A percentile compares a stretch with the other conserved stretches of the same genome.
phyloP scores from a whole-genome alignment of 2,329 filamentous ascomycete species.

The Aspergillus sp. region DNA sequence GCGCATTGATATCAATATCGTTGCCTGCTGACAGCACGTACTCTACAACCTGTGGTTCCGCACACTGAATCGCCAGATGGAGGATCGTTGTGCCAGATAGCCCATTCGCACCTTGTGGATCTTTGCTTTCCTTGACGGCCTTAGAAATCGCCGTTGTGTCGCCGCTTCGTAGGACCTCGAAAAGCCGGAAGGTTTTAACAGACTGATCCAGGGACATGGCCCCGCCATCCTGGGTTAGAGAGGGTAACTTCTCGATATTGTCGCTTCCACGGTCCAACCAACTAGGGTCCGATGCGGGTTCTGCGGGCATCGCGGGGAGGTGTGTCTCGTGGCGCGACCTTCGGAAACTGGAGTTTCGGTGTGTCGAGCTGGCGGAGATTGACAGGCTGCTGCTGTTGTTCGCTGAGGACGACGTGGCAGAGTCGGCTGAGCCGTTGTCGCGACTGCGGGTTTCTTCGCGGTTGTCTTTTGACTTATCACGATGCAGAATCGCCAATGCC shows the following conservation, averaged over 20 bases:
- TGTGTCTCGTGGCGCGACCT: conserved; percentile 27
- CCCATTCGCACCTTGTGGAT: conserved; percentile 48
- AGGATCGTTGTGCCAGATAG: conserved; percentile 77
- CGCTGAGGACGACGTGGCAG: conserved; percentile 24
- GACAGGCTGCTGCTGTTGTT: conserved; percentile 27
- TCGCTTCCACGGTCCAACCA: conserved; percentile 26
- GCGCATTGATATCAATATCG: conserved; percentile 78
- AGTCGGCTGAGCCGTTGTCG: conserved; percentile 28
- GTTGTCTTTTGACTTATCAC: conserved; percentile 50
- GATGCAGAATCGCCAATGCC: conserved; percentile 55
- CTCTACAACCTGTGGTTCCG: conserved; percentile 87
- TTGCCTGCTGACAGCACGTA: conserved; percentile 81
- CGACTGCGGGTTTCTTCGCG: conserved; percentile 26
- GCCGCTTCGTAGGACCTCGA: conserved; percentile 86
- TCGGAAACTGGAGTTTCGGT: conserved; percentile 32
- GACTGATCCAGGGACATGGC: conserved; percentile 78
- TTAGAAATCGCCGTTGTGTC: conserved; percentile 89
- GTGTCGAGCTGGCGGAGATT: conserved; percentile 29
- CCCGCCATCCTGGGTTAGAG: conserved; percentile 31
- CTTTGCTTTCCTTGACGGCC: conserved; percentile 64
- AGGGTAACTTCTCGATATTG: conserved; percentile 34
- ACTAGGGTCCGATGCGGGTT: conserved; percentile 28
- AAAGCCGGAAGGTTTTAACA: conserved; percentile 88
- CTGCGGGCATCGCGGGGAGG: conserved; percentile 22
- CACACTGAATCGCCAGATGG: conserved; percentile 93